Evolutionary conservation across 139 green algal species (phyloP).

Genomic region (Chlamydomonas schloesseri): DNA sequence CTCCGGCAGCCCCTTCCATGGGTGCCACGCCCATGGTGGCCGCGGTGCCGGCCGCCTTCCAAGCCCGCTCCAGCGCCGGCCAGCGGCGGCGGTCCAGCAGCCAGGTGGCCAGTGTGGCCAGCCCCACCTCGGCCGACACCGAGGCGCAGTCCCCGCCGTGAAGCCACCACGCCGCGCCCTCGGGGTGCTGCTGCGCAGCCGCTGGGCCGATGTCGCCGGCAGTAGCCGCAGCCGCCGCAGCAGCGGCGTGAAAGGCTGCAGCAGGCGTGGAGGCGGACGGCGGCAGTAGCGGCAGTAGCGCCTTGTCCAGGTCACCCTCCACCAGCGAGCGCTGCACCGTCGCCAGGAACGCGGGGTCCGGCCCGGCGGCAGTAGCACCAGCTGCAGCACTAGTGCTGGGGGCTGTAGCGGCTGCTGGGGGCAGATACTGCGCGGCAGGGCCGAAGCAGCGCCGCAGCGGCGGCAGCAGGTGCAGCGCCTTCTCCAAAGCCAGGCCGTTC

Average conservation of each 20-base stretch:
- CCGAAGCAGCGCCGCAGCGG: conserved; percentile 52
- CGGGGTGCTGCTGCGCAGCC: neutral
- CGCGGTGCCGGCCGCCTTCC: neutral
- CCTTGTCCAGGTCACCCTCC: conserved; percentile 46
- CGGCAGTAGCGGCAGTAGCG: neutral
- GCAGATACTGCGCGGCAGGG: conserved; percentile 27
- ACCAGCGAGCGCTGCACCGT: conserved; percentile 35
- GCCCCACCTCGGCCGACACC: conserved; percentile 25
- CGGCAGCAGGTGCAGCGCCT: conserved; percentile 71
- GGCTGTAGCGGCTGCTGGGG: neutral
- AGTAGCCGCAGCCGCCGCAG: neutral
- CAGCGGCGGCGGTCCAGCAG: conserved; percentile 34
- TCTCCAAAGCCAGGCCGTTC: conserved; percentile 38
- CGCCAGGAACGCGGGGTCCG: conserved; percentile 41
- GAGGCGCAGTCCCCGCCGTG: neutral
- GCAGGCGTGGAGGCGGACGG: too few species aligned
- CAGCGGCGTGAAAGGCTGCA: too few species aligned
- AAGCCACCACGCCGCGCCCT: neutral
- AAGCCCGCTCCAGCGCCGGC: conserved; percentile 18
- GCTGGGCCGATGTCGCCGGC: neutral
- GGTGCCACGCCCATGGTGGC: neutral
- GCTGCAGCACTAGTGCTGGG: neutral
- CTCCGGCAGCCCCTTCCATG: too few species aligned
- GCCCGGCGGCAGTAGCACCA: neutral
- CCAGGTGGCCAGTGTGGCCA: conserved; percentile 13